Evolutionary conservation across 352 stramenopile genomes (phyloP).

Genomic region (Phytophthora sansomeana): DNA sequence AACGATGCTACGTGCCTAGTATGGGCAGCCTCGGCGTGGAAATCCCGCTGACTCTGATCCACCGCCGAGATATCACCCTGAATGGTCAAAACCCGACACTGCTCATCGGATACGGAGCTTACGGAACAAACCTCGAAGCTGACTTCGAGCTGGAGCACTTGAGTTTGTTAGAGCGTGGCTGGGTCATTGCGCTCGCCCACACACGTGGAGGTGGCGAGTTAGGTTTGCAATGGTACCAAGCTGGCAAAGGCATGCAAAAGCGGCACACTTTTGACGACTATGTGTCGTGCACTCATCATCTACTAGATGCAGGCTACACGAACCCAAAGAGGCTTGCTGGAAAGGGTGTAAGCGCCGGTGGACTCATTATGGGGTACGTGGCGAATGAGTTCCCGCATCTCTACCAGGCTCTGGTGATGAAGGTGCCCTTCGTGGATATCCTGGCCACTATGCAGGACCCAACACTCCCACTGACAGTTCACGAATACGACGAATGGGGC

Average conservation of each 20-base stretch:
- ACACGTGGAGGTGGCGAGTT: constrained; percentile 90
- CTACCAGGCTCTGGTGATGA: constrained; percentile 84
- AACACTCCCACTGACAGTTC: constrained; percentile 85
- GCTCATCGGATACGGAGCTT: constrained; percentile 90
- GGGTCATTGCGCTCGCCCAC: constrained; percentile 91
- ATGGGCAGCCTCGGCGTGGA: constrained; percentile 44
- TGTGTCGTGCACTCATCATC: constrained; percentile 63
- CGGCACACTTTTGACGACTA: constrained; percentile 91
- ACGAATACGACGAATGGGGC: constrained; percentile 95
- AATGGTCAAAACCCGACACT: constrained; percentile 84
- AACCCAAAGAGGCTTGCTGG: constrained; percentile 65
- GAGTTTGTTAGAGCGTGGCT: constrained; percentile 86
- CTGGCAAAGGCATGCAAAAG: constrained; percentile 82
- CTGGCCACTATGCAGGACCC: constrained; percentile 88
- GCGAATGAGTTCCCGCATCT: constrained; percentile 82
- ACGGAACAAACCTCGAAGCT: constrained; percentile 87
- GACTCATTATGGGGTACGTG: constrained; percentile 88
- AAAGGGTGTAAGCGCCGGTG: constrained; percentile 88
- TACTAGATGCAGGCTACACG: constrained; percentile 75
- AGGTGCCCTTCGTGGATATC: constrained; percentile 93
- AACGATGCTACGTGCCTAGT: constrained; percentile 55
- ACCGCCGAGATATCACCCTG: constrained; percentile 57
- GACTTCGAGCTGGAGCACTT: constrained; percentile 89
- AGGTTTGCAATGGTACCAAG: constrained; percentile 89
- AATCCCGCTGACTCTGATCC: constrained; percentile 83